Evolutionary conservation across 306 rosid species (phyloP).

Genomic region (Vigna angularis): DNA sequence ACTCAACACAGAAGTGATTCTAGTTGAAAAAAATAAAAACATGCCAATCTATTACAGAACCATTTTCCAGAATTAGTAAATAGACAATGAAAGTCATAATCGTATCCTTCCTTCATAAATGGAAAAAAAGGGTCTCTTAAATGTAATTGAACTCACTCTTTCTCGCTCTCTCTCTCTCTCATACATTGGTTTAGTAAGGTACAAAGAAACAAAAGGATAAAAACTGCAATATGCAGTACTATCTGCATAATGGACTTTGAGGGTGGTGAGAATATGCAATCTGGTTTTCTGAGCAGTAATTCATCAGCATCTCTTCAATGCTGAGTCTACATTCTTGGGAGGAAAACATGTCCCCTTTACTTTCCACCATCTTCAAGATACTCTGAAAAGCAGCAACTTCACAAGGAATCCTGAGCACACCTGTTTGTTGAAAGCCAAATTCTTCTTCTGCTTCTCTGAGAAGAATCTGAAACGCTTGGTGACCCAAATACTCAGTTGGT

Average conservation of each 20-base stretch:
- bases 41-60: background rate
- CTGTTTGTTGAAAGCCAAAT: conserved; percentile 83
- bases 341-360: conserved; percentile 51
- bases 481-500: conserved; percentile 73
- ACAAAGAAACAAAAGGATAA: conserved; percentile 3
- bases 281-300: conserved; percentile 57
- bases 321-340: conserved; percentile 50
- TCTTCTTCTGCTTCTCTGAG: conserved; percentile 91
- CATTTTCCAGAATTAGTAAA: background rate
- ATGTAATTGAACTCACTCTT: conserved; percentile 42
- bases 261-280: conserved; percentile 65
- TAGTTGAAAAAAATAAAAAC: background rate
- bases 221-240: conserved; percentile 35
- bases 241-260: conserved; percentile 86
- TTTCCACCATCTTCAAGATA: conserved; percentile 71
- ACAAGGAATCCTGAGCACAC: conserved; percentile 82
- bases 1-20: no score
- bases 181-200: conserved; percentile 39
- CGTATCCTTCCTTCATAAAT: conserved; percentile 34
- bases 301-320: conserved; percentile 49
- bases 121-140: conserved; percentile 39
- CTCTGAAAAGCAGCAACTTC: conserved; percentile 70
- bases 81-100: conserved; percentile 20
- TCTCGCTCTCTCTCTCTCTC: conserved; percentile 5
- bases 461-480: conserved; percentile 64